These are phyloP conservation scores for Inonotus obliquus DNA, from an alignment of 1,284 basidiomycete genomes.

Conservation along the genomic window DNA sequence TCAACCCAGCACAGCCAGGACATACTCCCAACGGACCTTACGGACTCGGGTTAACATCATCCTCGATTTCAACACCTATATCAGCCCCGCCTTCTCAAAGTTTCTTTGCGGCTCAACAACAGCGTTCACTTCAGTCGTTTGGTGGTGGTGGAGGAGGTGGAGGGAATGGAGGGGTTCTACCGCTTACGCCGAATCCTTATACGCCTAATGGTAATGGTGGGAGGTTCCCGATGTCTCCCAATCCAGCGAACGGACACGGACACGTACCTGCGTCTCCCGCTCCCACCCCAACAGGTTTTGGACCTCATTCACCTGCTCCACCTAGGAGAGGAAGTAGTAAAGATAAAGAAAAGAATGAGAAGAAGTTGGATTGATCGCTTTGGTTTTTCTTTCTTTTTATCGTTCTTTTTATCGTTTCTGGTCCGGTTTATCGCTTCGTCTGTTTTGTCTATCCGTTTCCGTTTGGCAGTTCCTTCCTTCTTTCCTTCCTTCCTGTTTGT, in stretches of 20 bases:
- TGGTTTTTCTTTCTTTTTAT: not conserved
- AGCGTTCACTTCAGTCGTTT: not conserved
- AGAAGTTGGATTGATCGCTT: conserved; percentile 7
- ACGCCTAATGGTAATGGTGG: not conserved
- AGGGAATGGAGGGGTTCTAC: not conserved
- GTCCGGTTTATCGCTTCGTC: no score
- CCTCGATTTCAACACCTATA: not conserved
- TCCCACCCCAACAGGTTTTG: not conserved
- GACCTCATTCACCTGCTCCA: not conserved
- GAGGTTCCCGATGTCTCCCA: conserved; percentile 6
- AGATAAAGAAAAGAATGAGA: conserved; percentile 15
- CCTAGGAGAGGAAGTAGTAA: not conserved
- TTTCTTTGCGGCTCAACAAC: conserved; percentile 13
- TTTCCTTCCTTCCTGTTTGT: no score
- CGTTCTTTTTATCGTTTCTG: not conserved
- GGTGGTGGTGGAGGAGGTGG: no score
- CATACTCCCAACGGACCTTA: not conserved
- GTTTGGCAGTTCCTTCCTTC: no score
- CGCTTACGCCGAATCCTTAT: conserved; percentile 12
- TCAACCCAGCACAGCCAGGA: not conserved
- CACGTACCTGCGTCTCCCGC: not conserved
- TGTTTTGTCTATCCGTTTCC: no score
- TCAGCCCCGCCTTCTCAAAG: not conserved
- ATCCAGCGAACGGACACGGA: not conserved
- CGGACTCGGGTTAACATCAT: conserved; percentile 2